Evolutionary conservation across 768 basidiomycete genomes (phyloP), one percentile per base, ranked within the genome.

Genomic region (Russula sp.): DNA sequence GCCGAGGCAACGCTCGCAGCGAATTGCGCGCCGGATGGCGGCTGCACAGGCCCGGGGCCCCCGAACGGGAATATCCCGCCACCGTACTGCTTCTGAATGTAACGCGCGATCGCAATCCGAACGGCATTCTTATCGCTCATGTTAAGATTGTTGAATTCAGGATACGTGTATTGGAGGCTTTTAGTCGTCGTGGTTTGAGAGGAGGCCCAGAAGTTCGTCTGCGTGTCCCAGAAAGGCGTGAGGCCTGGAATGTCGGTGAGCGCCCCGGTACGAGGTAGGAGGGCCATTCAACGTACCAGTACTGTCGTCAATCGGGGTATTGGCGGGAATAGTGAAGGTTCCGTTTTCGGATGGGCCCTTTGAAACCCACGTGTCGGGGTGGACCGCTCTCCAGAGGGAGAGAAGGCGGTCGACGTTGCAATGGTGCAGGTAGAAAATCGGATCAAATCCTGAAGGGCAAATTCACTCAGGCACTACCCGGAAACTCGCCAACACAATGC

Each of bases 401-500:
- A 82, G 70, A 61, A 81, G 32, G n/a, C 81, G 77, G 64, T 83
- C 82, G 25, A 82, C 80, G 50, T 82, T 79, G 63, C 68, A 61
- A 66, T 83, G 82, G 65, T 82, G 82, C 64, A 83, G 67, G 69
- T 73, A 81, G 72, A 83, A 82, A 64, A 81, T 77, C 0, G 81
- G 80, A 66, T 82, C 82, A 61, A 81, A 80, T 0, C 73, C 80
- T 78, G 58, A 14, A 39, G 29, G 29, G 76, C 72, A 35, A 72
- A 38, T n/a, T 7, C 8, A 5, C 51, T 55, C 29, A 55, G 14
- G 3, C 22, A 45, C 20, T 22, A 8, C 39, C 6, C 32, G 6
- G 20, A 11, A 46, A 29, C 5, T 7, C 6, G 3, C 35, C 3
- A 13, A 14, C 18, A 69, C 59, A 79, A 82, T 80, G 32, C 79